These are phyloP conservation scores for Neonothopanus nambi DNA, from an alignment of 1,284 basidiomycete species.

Conservation along the genomic window DNA sequence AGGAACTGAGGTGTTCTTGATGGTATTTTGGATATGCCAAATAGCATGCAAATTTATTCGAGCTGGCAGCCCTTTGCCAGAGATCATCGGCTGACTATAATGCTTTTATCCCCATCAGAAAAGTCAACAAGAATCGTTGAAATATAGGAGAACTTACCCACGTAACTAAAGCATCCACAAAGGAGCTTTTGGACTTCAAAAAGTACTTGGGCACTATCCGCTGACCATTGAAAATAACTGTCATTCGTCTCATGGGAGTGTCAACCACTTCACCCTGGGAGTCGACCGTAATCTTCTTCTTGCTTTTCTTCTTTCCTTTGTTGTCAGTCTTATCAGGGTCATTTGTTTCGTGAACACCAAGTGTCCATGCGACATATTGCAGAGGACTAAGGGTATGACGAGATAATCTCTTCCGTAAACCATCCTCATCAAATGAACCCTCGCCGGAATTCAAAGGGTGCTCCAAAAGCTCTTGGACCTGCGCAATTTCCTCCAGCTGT, in stretches of 20 bases:
- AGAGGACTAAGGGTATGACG: background rate
- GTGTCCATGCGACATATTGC: background rate
- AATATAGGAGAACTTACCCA: slow-evolving; percentile 1
- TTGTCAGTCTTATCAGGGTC: background rate
- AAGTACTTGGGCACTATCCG: background rate
- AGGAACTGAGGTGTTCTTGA: slow-evolving; percentile 26
- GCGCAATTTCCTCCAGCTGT: slow-evolving; percentile 8
- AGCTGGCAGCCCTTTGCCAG: background rate
- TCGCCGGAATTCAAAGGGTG: slow-evolving; percentile 7
- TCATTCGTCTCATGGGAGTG: background rate
- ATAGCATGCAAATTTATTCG: slow-evolving; percentile 12
- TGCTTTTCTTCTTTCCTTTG: background rate
- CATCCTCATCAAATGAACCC: background rate
- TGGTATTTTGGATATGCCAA: slow-evolving; percentile 24
- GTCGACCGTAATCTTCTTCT: background rate
- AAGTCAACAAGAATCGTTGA: background rate
- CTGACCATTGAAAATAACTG: background rate
- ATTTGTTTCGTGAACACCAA: background rate
- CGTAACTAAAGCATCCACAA: background rate
- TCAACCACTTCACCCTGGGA: background rate
- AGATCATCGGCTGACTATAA: background rate
- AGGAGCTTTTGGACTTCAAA: background rate
- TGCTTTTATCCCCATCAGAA: background rate
- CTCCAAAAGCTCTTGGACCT: slow-evolving; percentile 11
- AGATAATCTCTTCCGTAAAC: background rate